A percentile compares a stretch with the other conserved stretches of the same genome.
Evolutionary conservation across 148 eudicot species (phyloP).

Genomic region (Cornus suecica): DNA sequence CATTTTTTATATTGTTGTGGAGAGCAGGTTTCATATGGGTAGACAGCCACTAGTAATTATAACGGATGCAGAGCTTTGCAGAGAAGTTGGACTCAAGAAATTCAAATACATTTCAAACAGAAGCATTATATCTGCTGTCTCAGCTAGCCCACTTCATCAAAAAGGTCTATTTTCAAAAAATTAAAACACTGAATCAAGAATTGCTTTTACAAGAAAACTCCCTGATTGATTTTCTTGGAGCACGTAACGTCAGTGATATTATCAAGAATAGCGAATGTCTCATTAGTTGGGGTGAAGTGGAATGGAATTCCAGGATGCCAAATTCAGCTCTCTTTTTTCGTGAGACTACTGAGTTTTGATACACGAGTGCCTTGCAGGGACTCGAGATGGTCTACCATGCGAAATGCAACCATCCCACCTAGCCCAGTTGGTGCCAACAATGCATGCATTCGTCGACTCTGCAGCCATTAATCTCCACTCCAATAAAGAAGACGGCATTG

Average conservation of each 20-base stretch:
- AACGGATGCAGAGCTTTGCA: constrained; percentile 85
- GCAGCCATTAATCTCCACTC: constrained; percentile 42
- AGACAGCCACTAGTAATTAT: constrained; percentile 83
- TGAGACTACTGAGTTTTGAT: no score
- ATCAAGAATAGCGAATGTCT: no score
- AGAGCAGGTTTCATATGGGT: constrained; percentile 84
- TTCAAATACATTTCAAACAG: constrained; percentile 77
- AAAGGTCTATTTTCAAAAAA: constrained; percentile 91
- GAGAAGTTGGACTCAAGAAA: constrained; percentile 84
- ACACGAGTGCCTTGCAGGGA: constrained; percentile 44
- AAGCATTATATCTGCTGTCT: constrained; percentile 89
- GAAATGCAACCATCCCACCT: constrained; percentile 93
- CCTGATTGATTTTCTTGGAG: no score
- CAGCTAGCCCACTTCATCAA: constrained; percentile 83
- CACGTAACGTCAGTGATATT: no score
- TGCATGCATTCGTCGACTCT: constrained; percentile 71
- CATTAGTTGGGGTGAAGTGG: no score
- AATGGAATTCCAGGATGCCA: no score
- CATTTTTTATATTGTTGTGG: neutral
- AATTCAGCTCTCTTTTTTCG: no score
- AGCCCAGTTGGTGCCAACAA: constrained; percentile 65
- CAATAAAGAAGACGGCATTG: constrained; percentile 30
- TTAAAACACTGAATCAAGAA: no score
- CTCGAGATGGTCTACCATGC: constrained; percentile 83
- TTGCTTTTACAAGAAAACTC: no score